Evolutionary conservation across 2,329 filamentous ascomycete genomes (phyloP).

Genomic region (Hymenotorrendiella dingleyae): DNA sequence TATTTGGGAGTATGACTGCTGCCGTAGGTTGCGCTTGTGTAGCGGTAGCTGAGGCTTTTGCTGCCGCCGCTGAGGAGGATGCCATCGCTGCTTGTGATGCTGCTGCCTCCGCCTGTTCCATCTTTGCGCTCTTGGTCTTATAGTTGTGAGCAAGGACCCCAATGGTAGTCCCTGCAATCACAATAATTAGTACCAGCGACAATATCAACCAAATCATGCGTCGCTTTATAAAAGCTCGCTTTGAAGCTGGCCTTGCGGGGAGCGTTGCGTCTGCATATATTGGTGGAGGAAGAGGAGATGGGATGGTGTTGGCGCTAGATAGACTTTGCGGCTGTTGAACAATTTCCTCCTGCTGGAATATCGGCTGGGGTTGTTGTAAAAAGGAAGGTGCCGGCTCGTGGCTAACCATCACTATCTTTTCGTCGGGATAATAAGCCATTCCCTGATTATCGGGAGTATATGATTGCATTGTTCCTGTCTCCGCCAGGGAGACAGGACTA

Average conservation of each 20-base stretch:
- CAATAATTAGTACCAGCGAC: slow-evolving; percentile 8
- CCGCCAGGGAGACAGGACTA: slow-evolving; percentile 12
- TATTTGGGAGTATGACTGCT: slow-evolving; percentile 9
- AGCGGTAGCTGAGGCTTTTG: too few relatives aligned
- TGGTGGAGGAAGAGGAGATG: too few relatives aligned
- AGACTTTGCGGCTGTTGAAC: too few relatives aligned
- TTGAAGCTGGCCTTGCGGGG: slow-evolving; percentile 6
- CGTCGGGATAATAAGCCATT: slow-evolving; percentile 15
- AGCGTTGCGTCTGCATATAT: slow-evolving; percentile 10
- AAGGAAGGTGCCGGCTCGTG: slow-evolving; percentile 4
- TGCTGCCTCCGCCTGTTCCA: not conserved
- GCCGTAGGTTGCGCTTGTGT: too few relatives aligned
- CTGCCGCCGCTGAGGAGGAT: too few relatives aligned
- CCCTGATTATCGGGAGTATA: too few relatives aligned
- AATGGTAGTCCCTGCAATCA: slow-evolving; percentile 10
- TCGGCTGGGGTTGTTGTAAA: slow-evolving; percentile 4
- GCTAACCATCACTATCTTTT: slow-evolving; percentile 13
- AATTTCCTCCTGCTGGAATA: too few relatives aligned
- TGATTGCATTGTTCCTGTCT: too few relatives aligned
- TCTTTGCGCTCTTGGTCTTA: not conserved
- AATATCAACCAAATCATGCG: slow-evolving; percentile 14
- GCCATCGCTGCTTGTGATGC: too few relatives aligned
- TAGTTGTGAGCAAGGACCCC: slow-evolving; percentile 5
- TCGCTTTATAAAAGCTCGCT: slow-evolving; percentile 14
- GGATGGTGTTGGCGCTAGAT: too few relatives aligned